phyloP scores from a whole-genome alignment of 2,329 filamentous ascomycete genomes.

The Xylaria sp. region DNA sequence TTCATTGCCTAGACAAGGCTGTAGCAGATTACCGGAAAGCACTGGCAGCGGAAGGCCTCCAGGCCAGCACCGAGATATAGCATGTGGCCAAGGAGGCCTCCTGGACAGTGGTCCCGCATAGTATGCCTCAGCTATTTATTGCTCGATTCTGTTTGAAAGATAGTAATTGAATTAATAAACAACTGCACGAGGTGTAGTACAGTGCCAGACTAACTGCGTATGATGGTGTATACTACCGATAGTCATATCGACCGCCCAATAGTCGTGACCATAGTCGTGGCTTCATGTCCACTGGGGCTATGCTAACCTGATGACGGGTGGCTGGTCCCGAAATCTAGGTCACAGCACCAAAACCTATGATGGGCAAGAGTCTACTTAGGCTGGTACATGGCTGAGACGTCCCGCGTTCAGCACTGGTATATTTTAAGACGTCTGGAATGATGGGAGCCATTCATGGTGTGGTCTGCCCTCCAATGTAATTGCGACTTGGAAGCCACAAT shows the following conservation, averaged over 20 bases:
- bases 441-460: neutral
- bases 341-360: too few relatives aligned
- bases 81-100: too few relatives aligned
- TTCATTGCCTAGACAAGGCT: constrained; percentile 73
- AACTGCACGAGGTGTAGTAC: neutral
- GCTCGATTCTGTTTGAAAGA: neutral
- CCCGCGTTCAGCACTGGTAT: neutral
- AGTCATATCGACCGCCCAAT: neutral
- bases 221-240: neutral
- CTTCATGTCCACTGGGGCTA: neutral
- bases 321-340: neutral
- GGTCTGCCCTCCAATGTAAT: neutral
- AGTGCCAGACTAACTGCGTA: neutral
- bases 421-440: neutral
- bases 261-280: neutral
- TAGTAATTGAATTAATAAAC: neutral
- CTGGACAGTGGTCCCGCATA: neutral
- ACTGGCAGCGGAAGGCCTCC: constrained; percentile 66
- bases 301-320: neutral
- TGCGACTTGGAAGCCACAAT: neutral
- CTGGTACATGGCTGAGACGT: neutral
- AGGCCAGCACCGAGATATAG: constrained; percentile 54
- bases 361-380: neutral
- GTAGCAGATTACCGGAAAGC: constrained; percentile 73
- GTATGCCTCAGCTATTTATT: neutral